phyloP scores from a whole-genome alignment of 371 early-diverging fungal species.

The Lichtheimia ornata region DNA sequence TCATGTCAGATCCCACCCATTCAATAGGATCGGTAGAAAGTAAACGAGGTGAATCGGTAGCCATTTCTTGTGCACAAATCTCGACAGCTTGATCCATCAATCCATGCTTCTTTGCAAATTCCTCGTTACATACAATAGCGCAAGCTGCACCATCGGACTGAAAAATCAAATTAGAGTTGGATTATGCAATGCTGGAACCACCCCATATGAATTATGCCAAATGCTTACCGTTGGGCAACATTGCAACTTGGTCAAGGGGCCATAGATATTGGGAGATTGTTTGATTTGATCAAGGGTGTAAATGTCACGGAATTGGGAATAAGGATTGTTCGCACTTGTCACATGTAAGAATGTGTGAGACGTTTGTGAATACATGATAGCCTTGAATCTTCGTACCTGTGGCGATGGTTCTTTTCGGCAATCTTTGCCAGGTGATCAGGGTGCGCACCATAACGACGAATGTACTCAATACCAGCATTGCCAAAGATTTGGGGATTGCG shows the following conservation, averaged over 20 bases:
- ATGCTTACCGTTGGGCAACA: slow-evolving; percentile 67
- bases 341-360: too few relatives aligned
- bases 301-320: slow-evolving; percentile 76
- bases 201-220: too few relatives aligned
- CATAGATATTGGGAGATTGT: slow-evolving; percentile 66
- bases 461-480: slow-evolving; percentile 77
- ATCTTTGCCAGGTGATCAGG: slow-evolving; percentile 66
- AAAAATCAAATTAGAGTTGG: too few relatives aligned
- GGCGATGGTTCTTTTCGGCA: slow-evolving; percentile 78
- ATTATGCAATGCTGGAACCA: too few relatives aligned
- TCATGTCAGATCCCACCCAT: slow-evolving; percentile 76
- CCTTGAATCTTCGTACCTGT: slow-evolving; percentile 35
- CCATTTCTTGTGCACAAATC: slow-evolving; percentile 71
- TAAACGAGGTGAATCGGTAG: slow-evolving; percentile 71
- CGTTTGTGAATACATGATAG: too few relatives aligned
- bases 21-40: slow-evolving; percentile 63
- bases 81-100: slow-evolving; percentile 73
- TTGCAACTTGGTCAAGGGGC: slow-evolving; percentile 74
- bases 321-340: slow-evolving; percentile 69
- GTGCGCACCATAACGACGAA: slow-evolving; percentile 64
- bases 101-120: slow-evolving; percentile 64
- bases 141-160: slow-evolving; percentile 74
- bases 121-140: slow-evolving; percentile 70
- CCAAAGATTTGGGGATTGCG: slow-evolving; percentile 76
- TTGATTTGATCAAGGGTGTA: slow-evolving; percentile 70